Evolutionary conservation across 306 rosid genomes (phyloP).

Genomic region (Cajanus cajan): DNA sequence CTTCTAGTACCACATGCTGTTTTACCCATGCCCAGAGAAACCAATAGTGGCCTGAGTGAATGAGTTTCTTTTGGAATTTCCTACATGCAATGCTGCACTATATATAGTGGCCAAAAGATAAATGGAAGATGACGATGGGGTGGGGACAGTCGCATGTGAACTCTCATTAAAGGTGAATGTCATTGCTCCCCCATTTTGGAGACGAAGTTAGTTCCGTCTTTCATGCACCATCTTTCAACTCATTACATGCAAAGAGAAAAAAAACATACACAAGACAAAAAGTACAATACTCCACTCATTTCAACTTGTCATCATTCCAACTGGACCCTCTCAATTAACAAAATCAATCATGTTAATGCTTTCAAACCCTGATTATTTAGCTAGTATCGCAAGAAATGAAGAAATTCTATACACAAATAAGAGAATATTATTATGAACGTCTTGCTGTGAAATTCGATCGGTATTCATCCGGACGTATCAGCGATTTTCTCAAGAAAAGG

Average conservation of each 20-base stretch:
- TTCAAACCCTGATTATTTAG: too few relatives aligned
- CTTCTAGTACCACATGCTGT: neutral
- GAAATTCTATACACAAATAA: too few relatives aligned
- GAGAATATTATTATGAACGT: neutral
- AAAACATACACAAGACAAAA: slow-evolving; percentile 24
- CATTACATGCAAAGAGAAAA: slow-evolving; percentile 16
- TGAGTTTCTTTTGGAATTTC: neutral
- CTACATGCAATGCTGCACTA: slow-evolving; percentile 1
- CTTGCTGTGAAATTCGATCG: too few relatives aligned
- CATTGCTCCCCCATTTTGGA: slow-evolving; percentile 29
- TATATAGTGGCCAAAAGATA: slow-evolving; percentile 24
- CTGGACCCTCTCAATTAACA: neutral
- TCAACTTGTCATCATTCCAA: neutral
- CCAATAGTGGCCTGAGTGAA: neutral
- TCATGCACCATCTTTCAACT: slow-evolving; percentile 33
- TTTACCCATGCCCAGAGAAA: slow-evolving; percentile 42
- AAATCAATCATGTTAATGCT: neutral
- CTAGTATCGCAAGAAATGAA: too few relatives aligned
- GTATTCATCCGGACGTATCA: too few relatives aligned
- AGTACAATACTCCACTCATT: slow-evolving; percentile 12
- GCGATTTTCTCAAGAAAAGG: too few relatives aligned
- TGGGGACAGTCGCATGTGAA: slow-evolving; percentile 41
- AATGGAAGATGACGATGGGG: neutral
- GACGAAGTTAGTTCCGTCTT: slow-evolving; percentile 14
- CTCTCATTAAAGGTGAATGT: slow-evolving; percentile 23